Conservation (phyloP, 2,329 filamentous ascomycete genomes). For the Pestalotiopsis sp. region DNA sequence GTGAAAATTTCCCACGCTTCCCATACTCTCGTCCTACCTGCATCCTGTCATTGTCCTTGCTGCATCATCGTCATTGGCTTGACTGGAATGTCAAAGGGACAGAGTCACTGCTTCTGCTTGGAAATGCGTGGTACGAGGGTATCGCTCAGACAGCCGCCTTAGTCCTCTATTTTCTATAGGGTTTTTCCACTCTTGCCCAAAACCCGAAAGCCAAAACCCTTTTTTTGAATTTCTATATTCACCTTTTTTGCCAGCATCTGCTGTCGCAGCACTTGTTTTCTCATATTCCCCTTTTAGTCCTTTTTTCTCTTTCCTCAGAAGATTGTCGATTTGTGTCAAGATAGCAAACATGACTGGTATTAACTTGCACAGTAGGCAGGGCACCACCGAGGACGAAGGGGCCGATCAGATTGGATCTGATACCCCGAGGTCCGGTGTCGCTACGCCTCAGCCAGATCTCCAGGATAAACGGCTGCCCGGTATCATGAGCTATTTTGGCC, state of each 20-base stretch:
- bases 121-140: constrained; percentile 16
- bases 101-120: constrained; percentile 14
- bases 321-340: constrained; percentile 6
- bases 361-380: constrained; percentile 58
- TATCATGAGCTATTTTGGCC: constrained; percentile 97
- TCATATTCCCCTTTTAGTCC: background rate
- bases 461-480: constrained; percentile 94
- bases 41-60: constrained; percentile 1
- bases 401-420: constrained; percentile 80
- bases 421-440: constrained; percentile 86
- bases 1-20: constrained; percentile 15
- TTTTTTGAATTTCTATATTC: constrained; percentile 4
- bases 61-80: constrained; percentile 4
- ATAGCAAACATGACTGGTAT: constrained; percentile 39
- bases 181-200: background rate
- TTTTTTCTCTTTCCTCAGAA: background rate
- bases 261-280: constrained; percentile 15
- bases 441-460: constrained; percentile 90
- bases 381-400: constrained; percentile 68
- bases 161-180: constrained; percentile 5
- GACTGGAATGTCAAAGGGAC: constrained; percentile 16
- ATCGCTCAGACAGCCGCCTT: constrained; percentile 17
- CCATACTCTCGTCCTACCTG: background rate
- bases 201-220: background rate
- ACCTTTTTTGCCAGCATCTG: constrained; percentile 18